Conservation (phyloP, 768 basidiomycete species). For the Sporobolomyces phaffii region DNA sequence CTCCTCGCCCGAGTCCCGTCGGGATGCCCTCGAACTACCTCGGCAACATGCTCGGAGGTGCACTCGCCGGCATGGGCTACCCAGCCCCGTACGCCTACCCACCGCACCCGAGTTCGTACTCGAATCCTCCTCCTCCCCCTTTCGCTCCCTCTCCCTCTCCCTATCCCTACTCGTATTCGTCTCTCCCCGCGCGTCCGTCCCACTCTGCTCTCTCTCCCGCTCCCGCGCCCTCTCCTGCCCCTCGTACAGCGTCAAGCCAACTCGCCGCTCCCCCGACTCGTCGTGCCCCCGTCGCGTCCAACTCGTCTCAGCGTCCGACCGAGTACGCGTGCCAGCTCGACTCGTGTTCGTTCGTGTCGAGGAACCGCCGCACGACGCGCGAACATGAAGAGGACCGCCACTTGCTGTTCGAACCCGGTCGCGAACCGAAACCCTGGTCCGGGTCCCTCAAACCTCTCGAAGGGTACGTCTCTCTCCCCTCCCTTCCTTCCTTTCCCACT, state of each 20-base stretch:
- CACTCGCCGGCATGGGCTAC: slow-evolving; percentile 25
- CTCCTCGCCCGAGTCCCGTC: not conserved
- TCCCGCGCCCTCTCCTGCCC: not conserved
- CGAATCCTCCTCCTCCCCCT: not conserved
- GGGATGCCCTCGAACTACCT: not conserved
- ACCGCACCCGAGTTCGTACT: not conserved
- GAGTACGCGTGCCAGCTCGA: not conserved
- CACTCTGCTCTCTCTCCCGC: not conserved
- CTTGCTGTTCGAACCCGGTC: slow-evolving; percentile 44
- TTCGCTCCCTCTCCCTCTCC: not conserved
- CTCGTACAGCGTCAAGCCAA: no score
- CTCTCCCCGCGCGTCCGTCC: not conserved
- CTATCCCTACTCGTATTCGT: not conserved
- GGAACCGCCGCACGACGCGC: not conserved
- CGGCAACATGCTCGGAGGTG: slow-evolving; percentile 24
- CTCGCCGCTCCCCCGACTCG: no score
- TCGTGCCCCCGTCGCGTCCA: not conserved
- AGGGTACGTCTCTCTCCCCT: slow-evolving; percentile 41
- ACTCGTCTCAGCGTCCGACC: not conserved
- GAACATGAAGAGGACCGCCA: slow-evolving; percentile 48
- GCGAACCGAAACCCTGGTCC: slow-evolving; percentile 41
- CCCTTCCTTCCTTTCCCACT: no score
- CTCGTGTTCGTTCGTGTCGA: not conserved
- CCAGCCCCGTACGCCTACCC: no score
- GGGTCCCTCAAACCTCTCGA: slow-evolving; percentile 39